Conservation (phyloP, 192 early-diverging fungal genomes). For the Coemansia sp. region DNA sequence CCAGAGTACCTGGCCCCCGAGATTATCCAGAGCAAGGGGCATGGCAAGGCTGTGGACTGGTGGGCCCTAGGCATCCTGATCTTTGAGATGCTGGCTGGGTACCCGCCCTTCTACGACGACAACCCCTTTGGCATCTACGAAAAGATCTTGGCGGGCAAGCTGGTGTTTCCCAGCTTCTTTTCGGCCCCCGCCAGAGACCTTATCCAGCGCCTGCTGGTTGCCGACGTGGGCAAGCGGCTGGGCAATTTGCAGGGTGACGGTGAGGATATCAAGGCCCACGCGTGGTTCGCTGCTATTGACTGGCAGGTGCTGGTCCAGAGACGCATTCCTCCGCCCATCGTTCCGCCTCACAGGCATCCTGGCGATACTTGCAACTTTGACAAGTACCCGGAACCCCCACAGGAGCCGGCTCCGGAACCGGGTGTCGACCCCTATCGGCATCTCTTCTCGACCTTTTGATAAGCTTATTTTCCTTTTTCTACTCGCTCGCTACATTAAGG, state of each 20-base stretch:
- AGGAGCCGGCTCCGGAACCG: slow-evolving; percentile 58
- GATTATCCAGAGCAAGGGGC: slow-evolving; percentile 79
- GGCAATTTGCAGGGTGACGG: slow-evolving; percentile 92
- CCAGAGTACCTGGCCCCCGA: slow-evolving; percentile 97
- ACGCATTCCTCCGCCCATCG: slow-evolving; percentile 81
- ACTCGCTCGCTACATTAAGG: slow-evolving; percentile 2
- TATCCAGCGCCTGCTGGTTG: slow-evolving; percentile 84
- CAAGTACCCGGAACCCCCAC: slow-evolving; percentile 83
- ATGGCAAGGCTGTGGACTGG: slow-evolving; percentile 96
- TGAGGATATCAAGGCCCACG: slow-evolving; percentile 89
- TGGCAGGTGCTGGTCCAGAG: slow-evolving; percentile 84
- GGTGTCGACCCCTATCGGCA: slow-evolving; percentile 76
- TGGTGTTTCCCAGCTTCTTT: slow-evolving; percentile 83
- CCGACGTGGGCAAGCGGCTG: slow-evolving; percentile 88
- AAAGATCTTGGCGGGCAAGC: slow-evolving; percentile 88
- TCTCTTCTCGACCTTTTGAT: slow-evolving; percentile 75
- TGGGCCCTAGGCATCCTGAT: slow-evolving; percentile 92
- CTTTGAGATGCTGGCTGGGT: slow-evolving; percentile 86
- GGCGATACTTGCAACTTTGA: slow-evolving; percentile 99
- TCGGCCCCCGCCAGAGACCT: slow-evolving; percentile 82
- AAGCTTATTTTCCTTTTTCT: neutral
- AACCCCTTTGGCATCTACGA: slow-evolving; percentile 93
- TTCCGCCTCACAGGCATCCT: slow-evolving; percentile 81
- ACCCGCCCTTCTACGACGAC: slow-evolving; percentile 93
- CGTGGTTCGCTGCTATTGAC: slow-evolving; percentile 92